These are phyloP conservation scores for Penicillium sp. DNA, from an alignment of 2,329 filamentous ascomycete species.

Conservation along the genomic window DNA sequence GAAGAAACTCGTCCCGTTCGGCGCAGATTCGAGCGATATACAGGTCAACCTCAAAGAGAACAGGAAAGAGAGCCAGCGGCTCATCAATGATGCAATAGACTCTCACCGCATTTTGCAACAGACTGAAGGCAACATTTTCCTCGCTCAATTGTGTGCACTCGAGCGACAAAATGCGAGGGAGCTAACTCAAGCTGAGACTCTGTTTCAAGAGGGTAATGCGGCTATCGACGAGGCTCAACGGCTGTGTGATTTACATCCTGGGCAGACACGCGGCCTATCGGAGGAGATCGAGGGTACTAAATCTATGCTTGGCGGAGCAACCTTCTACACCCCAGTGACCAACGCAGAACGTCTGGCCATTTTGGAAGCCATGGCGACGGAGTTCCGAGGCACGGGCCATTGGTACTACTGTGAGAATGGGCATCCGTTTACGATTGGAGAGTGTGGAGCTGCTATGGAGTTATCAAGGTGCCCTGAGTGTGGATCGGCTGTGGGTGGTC, in stretches of 20 bases:
- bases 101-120: constrained; percentile 45
- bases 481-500: constrained; percentile 1
- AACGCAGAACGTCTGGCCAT: constrained; percentile 54
- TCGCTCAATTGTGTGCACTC: constrained; percentile 51
- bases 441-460: constrained; percentile 68
- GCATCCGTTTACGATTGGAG: constrained; percentile 60
- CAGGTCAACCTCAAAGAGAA: constrained; percentile 33
- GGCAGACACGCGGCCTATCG: constrained; percentile 37
- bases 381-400: constrained; percentile 54
- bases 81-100: constrained; percentile 42
- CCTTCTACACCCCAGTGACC: constrained; percentile 53
- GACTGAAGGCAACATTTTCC: constrained; percentile 54
- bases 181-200: background rate
- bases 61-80: constrained; percentile 39
- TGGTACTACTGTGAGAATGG: constrained; percentile 45
- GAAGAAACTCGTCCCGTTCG: constrained; percentile 3
- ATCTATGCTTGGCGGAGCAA: constrained; percentile 46
- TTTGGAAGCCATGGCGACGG: constrained; percentile 52
- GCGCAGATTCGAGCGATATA: background rate
- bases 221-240: constrained; percentile 27
- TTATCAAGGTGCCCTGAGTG: constrained; percentile 8
- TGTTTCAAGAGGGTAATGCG: constrained; percentile 3
- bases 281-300: constrained; percentile 50
- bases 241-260: constrained; percentile 26
- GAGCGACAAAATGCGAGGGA: constrained; percentile 28